Base-by-base conservation (phyloP, 2,329 filamentous ascomycete species). In the Aureobasidium sp. region DNA sequence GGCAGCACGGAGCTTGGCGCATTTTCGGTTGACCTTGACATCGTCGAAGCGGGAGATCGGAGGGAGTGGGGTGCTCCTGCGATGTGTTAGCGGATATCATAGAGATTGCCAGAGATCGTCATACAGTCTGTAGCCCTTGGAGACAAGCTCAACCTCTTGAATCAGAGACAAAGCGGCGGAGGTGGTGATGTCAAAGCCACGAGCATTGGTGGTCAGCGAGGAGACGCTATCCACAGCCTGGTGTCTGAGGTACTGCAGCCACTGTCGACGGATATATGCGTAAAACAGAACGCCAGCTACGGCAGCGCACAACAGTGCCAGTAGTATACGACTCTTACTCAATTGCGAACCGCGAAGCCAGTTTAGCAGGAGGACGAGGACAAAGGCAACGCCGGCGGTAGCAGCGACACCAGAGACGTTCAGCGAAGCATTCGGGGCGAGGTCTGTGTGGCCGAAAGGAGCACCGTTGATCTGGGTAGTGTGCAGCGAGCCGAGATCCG, bases 141-240 rank as follows among this genome's bases (percentile, higher is more conserved):
- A 95, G 29, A 97, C 91, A 36, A 97, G 81, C 76, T 97, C 92
- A n/a, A 97, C 91, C 75, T 97, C 92, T 73, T 96, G 92, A 65
- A 97, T 87, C 64, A 96, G 82, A 41, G 88, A 86, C 61, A 96
- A 79, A 2, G 90, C 88, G 36, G 90, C 88, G 42, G 87, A 86
- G 44, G 84, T 86, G 25, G 87, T 87, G 44, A 87, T 84, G 74
- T 97, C 91, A 68, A 95, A 91, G 55, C 87, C 85, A 70, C 95
- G 90, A 42, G 91, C 86, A 69, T 85, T 87, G 51, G 84, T 80
- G 49, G 94, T 86, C 66, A 96, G 85, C 0, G 79, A 76, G 12
- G 84, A 84, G 5, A 88, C 85, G 65, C 87, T 85, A 37, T 84
- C 80, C 41, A 96, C 80, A 0, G 89, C 87, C 71, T 92, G 87